Percentiles rank a stretch among this genome's conserved stretches.
Conservation (phyloP, 1,284 basidiomycete species). For the Pterulicium gracile region DNA sequence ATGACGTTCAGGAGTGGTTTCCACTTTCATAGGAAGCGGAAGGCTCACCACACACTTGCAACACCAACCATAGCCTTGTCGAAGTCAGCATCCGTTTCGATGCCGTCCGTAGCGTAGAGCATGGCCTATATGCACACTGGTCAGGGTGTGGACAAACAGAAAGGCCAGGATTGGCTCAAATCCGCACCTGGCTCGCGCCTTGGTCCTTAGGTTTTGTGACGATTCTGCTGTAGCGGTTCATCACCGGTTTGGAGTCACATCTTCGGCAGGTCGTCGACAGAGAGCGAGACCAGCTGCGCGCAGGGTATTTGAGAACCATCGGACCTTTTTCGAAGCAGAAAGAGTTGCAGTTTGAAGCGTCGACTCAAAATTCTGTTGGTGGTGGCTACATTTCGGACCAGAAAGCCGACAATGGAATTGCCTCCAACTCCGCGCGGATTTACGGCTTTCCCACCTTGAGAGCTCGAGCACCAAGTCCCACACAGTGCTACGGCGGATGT, state of each 20-base stretch:
- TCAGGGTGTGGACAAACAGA: slow-evolving; percentile 7
- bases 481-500: too few relatives aligned
- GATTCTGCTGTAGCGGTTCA: slow-evolving; percentile 79
- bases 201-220: slow-evolving; percentile 89
- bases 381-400: too few relatives aligned
- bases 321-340: too few relatives aligned
- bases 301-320: background rate
- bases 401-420: too few relatives aligned
- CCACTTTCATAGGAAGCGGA: background rate
- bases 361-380: too few relatives aligned
- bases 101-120: slow-evolving; percentile 91
- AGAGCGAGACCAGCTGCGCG: slow-evolving; percentile 18
- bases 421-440: background rate
- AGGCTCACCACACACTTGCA: slow-evolving; percentile 81
- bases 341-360: too few relatives aligned
- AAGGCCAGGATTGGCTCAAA: slow-evolving; percentile 6
- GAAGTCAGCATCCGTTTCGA: slow-evolving; percentile 71
- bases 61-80: slow-evolving; percentile 94
- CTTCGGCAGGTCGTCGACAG: slow-evolving; percentile 28
- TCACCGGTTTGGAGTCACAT: slow-evolving; percentile 37
- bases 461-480: too few relatives aligned
- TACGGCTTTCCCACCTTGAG: too few relatives aligned
- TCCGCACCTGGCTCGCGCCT: slow-evolving; percentile 78
- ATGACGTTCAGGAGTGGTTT: slow-evolving; percentile 10
- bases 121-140: slow-evolving; percentile 65